Percentiles rank a stretch among this genome's conserved stretches.
phyloP scores from a whole-genome alignment of 106 monocot species.

The Dendrobium nobile region DNA sequence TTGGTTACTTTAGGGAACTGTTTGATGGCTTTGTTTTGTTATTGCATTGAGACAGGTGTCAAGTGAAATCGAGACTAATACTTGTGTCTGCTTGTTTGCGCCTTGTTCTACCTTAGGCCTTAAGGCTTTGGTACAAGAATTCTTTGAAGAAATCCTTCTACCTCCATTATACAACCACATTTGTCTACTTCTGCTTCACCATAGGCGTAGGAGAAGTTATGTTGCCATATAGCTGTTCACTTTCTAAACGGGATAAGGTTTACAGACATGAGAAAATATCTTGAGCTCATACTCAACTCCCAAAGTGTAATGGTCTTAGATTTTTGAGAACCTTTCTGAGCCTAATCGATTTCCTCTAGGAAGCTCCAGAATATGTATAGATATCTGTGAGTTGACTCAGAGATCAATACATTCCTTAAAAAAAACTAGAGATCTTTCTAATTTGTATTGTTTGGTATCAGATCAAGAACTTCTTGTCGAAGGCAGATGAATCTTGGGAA shows the following conservation, averaged over 20 bases:
- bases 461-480: not conserved
- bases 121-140: not conserved
- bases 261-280: not conserved
- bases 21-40: too few relatives aligned
- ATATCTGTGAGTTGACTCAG: constrained; percentile 2
- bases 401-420: not conserved
- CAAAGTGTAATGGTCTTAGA: not conserved
- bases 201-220: not conserved
- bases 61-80: too few relatives aligned
- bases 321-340: not conserved
- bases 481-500: not conserved
- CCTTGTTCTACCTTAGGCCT: too few relatives aligned
- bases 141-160: not conserved
- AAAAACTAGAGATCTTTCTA: not conserved
- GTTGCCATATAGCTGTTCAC: not conserved
- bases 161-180: not conserved
- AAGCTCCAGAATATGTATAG: constrained; percentile 3
- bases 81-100: too few relatives aligned
- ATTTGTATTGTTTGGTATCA: not conserved
- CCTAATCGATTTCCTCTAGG: not conserved
- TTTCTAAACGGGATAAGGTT: not conserved
- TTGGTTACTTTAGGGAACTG: too few relatives aligned
- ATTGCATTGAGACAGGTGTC: too few relatives aligned
- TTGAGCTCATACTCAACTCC: not conserved
- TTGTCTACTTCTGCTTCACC: not conserved